phyloP scores from a whole-genome alignment of 352 stramenopile genomes.

The Phytophthora niederhauseri region DNA sequence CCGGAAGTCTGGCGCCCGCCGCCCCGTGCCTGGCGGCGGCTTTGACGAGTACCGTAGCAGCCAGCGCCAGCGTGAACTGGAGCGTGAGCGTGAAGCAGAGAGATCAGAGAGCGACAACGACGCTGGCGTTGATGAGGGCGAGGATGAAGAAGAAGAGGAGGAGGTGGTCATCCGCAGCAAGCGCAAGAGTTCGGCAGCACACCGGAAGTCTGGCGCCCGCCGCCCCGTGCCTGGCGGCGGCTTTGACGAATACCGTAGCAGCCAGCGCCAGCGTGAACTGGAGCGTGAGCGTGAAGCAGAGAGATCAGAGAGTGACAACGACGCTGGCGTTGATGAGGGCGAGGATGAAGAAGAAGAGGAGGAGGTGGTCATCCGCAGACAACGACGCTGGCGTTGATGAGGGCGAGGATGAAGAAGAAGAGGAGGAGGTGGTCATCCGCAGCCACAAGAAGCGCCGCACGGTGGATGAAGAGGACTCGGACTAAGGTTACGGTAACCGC shows the following conservation, averaged over 20 bases:
- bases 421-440: slow-evolving; percentile 76
- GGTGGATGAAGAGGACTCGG: slow-evolving; percentile 82
- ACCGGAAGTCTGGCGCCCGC: slow-evolving; percentile 41
- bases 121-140: slow-evolving; percentile 49
- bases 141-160: slow-evolving; percentile 80
- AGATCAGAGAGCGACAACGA: slow-evolving; percentile 76
- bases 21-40: slow-evolving; percentile 61
- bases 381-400: slow-evolving; percentile 49
- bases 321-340: slow-evolving; percentile 49
- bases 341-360: slow-evolving; percentile 82
- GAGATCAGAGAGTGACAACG: slow-evolving; percentile 76
- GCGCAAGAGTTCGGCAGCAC: slow-evolving; percentile 42
- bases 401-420: slow-evolving; percentile 76
- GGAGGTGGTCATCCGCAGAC: slow-evolving; percentile 72
- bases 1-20: slow-evolving; percentile 42
- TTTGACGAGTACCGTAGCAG: slow-evolving; percentile 85
- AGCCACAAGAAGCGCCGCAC: slow-evolving; percentile 83
- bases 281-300: slow-evolving; percentile 57
- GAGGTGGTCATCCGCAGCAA: slow-evolving; percentile 79
- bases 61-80: slow-evolving; percentile 40
- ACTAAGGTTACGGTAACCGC: slow-evolving; percentile 45
- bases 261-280: slow-evolving; percentile 39
- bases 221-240: slow-evolving; percentile 62
- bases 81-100: slow-evolving; percentile 57
- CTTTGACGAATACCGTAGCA: slow-evolving; percentile 85